These are phyloP conservation scores for Entomortierella chlamydospora DNA, from an alignment of 192 early-diverging fungal genomes.

Conservation along the genomic window DNA sequence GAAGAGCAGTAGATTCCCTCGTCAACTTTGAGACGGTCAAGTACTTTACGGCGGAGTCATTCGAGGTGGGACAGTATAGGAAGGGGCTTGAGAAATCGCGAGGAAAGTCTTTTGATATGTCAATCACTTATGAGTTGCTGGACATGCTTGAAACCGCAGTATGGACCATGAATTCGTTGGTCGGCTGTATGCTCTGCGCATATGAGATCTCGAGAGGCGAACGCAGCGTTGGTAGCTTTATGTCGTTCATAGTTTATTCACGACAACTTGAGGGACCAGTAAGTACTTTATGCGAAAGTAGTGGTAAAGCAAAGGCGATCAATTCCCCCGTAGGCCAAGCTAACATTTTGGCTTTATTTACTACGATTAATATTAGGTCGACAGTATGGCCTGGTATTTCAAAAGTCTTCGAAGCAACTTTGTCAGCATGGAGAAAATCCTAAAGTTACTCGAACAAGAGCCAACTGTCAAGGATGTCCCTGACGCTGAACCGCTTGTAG, in stretches of 20 bases:
- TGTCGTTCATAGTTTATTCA: conserved; percentile 80
- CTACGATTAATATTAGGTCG: conserved; percentile 2
- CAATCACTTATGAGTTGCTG: neutral
- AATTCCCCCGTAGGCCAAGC: no score
- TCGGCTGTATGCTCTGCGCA: conserved; percentile 76
- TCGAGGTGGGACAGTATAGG: conserved; percentile 74
- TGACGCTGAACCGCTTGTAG: conserved; percentile 56
- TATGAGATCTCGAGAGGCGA: conserved; percentile 71
- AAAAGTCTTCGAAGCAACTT: conserved; percentile 69
- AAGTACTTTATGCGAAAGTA: conserved; percentile 31
- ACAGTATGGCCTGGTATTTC: conserved; percentile 1
- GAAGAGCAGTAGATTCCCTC: conserved; percentile 73
- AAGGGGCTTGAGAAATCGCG: conserved; percentile 18
- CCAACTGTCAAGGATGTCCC: conserved; percentile 61
- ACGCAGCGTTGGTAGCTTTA: conserved; percentile 82
- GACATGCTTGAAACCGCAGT: conserved; percentile 77
- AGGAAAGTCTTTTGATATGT: neutral
- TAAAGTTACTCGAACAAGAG: conserved; percentile 63
- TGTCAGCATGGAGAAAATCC: conserved; percentile 79
- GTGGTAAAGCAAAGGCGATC: no score
- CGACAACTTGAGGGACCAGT: conserved; percentile 82
- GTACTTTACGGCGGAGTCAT: conserved; percentile 86
- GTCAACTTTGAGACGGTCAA: conserved; percentile 94
- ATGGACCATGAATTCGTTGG: conserved; percentile 74
- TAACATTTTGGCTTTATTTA: neutral